These are phyloP conservation scores for Phytophthora aleatoria DNA, from an alignment of 352 stramenopile species.

Conservation along the genomic window DNA sequence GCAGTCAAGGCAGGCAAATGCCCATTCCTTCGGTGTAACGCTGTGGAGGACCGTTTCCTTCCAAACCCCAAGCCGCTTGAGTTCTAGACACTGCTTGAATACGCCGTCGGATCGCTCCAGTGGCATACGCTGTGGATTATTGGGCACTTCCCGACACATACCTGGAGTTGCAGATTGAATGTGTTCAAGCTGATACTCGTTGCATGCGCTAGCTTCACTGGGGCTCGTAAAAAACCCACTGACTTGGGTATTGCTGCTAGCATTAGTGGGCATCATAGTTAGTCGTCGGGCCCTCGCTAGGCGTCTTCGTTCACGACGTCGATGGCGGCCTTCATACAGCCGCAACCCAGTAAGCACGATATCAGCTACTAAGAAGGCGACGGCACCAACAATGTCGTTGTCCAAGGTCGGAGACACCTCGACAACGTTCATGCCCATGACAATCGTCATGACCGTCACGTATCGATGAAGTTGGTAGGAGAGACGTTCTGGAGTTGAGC, in stretches of 20 bases:
- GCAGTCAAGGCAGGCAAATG: slow-evolving; percentile 21
- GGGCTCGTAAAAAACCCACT: slow-evolving; percentile 12
- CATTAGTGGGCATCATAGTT: slow-evolving; percentile 22
- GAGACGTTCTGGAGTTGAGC: slow-evolving; percentile 26
- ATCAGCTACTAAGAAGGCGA: slow-evolving; percentile 38
- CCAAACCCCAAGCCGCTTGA: slow-evolving; percentile 29
- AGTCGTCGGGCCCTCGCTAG: slow-evolving; percentile 12
- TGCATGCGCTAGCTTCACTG: neutral
- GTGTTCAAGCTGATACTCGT: neutral
- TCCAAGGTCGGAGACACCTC: slow-evolving; percentile 23
- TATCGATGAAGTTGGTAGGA: slow-evolving; percentile 40
- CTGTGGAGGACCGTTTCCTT: slow-evolving; percentile 14
- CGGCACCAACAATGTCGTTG: slow-evolving; percentile 32
- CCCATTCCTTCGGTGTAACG: slow-evolving; percentile 27
- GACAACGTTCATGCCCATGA: slow-evolving; percentile 38
- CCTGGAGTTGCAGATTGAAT: slow-evolving; percentile 6
- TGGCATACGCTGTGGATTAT: slow-evolving; percentile 1
- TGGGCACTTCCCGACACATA: slow-evolving; percentile 9
- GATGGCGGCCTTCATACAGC: slow-evolving; percentile 24
- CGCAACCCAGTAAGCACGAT: slow-evolving; percentile 27
- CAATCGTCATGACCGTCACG: slow-evolving; percentile 37
- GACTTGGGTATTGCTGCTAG: neutral
- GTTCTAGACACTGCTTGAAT: slow-evolving; percentile 22
- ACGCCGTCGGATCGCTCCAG: slow-evolving; percentile 17
- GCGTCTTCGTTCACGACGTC: slow-evolving; percentile 14